phyloP scores from a whole-genome alignment of 1,284 basidiomycete genomes.

The Sporisorium graminicola region DNA sequence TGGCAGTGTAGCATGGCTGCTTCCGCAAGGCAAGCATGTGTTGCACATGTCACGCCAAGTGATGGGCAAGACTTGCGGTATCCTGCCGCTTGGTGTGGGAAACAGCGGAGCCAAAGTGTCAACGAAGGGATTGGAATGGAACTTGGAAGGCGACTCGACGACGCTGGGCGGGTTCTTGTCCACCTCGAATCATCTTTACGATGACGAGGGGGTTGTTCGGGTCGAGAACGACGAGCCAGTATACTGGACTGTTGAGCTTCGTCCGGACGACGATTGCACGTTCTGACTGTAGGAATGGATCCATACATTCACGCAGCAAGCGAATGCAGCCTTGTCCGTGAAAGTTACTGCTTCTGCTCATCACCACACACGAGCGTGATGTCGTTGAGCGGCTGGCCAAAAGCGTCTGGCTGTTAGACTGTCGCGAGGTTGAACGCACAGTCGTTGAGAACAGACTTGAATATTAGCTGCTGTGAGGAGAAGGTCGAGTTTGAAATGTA shows the following conservation, averaged over 20 bases:
- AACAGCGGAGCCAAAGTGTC: slow-evolving; percentile 78
- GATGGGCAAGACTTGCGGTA: slow-evolving; percentile 89
- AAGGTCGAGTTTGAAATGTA: background rate
- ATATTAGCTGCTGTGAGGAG: background rate
- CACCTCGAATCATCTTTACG: slow-evolving; percentile 85
- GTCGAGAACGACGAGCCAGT: slow-evolving; percentile 84
- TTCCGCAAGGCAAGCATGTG: slow-evolving; percentile 81
- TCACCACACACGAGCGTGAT: background rate
- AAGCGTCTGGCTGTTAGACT: background rate
- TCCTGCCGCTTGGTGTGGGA: slow-evolving; percentile 82
- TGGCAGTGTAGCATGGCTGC: slow-evolving; percentile 88
- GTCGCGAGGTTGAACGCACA: background rate
- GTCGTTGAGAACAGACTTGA: background rate
- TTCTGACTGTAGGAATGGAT: background rate
- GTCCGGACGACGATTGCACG: slow-evolving; percentile 33
- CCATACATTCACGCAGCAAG: background rate
- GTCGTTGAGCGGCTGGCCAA: background rate
- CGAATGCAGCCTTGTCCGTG: background rate
- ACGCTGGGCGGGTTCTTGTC: slow-evolving; percentile 74
- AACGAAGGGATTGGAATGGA: slow-evolving; percentile 89
- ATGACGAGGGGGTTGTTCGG: slow-evolving; percentile 73
- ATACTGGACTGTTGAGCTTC: slow-evolving; percentile 84
- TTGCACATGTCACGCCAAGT: slow-evolving; percentile 80
- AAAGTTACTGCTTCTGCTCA: background rate
- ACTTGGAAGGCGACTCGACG: slow-evolving; percentile 73